Base-by-base conservation (phyloP, 208 protist species). In the Zelonia costaricensis region DNA sequence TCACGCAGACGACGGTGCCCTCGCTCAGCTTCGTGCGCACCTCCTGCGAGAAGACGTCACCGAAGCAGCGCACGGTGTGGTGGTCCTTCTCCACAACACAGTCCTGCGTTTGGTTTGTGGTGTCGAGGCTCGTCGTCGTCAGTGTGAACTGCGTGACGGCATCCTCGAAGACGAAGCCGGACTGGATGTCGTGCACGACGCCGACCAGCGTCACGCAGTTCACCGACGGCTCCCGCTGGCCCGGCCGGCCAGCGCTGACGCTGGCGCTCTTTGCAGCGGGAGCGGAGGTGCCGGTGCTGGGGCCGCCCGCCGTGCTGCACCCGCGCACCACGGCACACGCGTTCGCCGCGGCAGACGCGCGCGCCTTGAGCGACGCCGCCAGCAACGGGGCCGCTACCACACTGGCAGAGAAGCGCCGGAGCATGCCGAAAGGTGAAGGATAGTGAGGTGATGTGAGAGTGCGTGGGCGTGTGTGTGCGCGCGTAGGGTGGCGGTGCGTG, bases 81-180 rank as follows among this genome's bases (percentile, higher is more conserved):
- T 96, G 91, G 54, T 96, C 91, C 74, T 94, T 94, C 74, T 94
- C 88, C 33, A 96, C 85, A 10, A 93, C 78, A 47, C 87, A 90
- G 53, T 94, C 87, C 47, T 84, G 74, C 7, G 68, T 74, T 0
- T 72, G 74, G 55, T 86, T 86, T 1, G 82, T 88, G 12, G 83
- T 94, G 64, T 96, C 83, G 38, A 96, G 68, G 48, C 78, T 89
- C 20, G 88, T 96, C 18, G 91, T 96, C 22, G 91, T 94, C 15
- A 96, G 78, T 15, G 91, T 96, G 70, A 96, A 96, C 75, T 96
- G 91, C 23, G 82, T 91, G 30, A 96, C 91, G 28, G 91, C 84
- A 25, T 96, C 91, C 55, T 96, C 91, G 48, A 89, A 96, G 42
- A 96, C 91, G 66, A 84, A 96, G 18, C 91, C 91, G 44, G 63